Conservation (phyloP, 768 basidiomycete species). For the Lactarius hatsudake region DNA sequence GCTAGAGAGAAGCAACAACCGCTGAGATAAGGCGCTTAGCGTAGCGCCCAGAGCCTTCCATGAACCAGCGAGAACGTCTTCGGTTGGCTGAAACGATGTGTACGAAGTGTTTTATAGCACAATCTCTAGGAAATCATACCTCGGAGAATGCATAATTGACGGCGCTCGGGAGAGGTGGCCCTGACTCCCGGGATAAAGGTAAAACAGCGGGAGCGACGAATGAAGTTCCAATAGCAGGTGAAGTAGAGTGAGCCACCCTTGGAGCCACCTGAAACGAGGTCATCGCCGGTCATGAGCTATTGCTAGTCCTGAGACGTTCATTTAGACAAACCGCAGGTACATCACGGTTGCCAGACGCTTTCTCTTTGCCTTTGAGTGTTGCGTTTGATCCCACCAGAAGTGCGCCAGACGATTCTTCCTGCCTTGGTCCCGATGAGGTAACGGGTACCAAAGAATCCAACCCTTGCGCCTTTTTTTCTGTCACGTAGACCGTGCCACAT, state of each 20-base stretch:
- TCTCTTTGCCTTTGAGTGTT: constrained; percentile 16
- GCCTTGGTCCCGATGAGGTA: constrained; percentile 1
- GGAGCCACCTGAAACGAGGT: background rate
- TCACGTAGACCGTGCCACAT: constrained; percentile 25
- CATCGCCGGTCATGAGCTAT: background rate
- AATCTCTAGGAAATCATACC: constrained; percentile 3
- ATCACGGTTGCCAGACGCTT: background rate
- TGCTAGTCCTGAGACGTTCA: background rate
- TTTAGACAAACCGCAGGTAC: constrained; percentile 7
- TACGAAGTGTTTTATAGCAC: background rate
- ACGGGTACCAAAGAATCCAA: constrained; percentile 11
- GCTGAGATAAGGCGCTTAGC: constrained; percentile 20
- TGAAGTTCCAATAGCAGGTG: background rate
- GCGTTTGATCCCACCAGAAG: background rate
- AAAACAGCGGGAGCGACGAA: background rate
- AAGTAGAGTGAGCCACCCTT: background rate
- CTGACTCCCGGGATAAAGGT: background rate
- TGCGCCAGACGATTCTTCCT: background rate
- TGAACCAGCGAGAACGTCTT: constrained; percentile 10
- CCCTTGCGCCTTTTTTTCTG: constrained; percentile 17
- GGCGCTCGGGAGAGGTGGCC: background rate
- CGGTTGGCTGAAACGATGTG: background rate
- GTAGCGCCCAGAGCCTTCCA: constrained; percentile 17
- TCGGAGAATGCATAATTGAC: background rate
- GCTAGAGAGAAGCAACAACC: constrained; percentile 15